Base-by-base conservation (phyloP, 192 early-diverging fungal species). In the Backusella mclennaniae region DNA sequence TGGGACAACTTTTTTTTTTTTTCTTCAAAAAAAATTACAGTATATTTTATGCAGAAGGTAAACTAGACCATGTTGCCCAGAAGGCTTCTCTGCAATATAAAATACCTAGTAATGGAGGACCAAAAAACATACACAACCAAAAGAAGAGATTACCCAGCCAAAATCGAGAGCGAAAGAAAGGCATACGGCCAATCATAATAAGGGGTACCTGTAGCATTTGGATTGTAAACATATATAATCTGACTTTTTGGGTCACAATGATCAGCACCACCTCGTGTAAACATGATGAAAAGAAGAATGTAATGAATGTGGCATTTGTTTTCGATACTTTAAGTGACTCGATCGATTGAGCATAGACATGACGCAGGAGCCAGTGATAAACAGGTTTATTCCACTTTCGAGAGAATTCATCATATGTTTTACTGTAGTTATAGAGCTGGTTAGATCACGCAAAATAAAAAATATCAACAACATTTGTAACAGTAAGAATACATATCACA, bases 311-410 rank as follows among this genome's bases (percentile, higher is more conserved):
- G 4, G 94, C 93, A 66, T 92, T 89, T 33, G 80, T 73, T 71
- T 92, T 91, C 15, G 91, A 87, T 15, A 95, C 69, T 66, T 92
- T 88, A 77, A 89, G 88, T 0, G 85, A 85, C 26, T 94, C 87
- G 67, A 97, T 94, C 9, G 91, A 88, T 31, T 92, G 94, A 73
- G 93, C 88, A 84, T 97, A 99, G 1, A 96, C 91, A 82, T 98
- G 96, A 31, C 96, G 91, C 12, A 96, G 85, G 35, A 98, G 82
- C 78, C 97, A 99, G 69, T 96, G 89, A 79, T 99, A 95, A 39
- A 97, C 93, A 7, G 97, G 96, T 76, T 96, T 96, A 82, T 99
- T 99, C 97, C 97, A 99, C 74, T 96, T 95, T 66, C 97, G 90
- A 29, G 96, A 94, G 85, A 94, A 99, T 83, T 98, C 96, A 76